Percentiles rank a stretch among this genome's conserved stretches.
Conservation (phyloP, 306 rosid genomes). For the Corylus avellana region DNA sequence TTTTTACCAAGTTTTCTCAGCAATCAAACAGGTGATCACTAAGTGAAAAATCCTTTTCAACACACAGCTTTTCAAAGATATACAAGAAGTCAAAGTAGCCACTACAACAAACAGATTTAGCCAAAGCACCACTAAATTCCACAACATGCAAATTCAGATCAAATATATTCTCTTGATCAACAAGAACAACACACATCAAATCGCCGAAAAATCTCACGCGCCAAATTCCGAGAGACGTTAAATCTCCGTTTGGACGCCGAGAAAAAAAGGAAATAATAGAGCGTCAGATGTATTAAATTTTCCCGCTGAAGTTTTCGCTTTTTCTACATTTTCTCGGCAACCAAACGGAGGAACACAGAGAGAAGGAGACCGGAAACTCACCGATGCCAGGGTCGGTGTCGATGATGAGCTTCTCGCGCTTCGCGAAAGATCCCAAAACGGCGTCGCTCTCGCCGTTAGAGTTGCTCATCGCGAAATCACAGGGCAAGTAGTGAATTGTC, state of each 20-base stretch:
- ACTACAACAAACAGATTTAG: neutral
- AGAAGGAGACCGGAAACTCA: slow-evolving; percentile 20
- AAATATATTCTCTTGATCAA: neutral
- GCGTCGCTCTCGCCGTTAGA: slow-evolving; percentile 21
- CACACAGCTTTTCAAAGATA: too few relatives aligned
- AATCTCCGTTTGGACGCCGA: slow-evolving; percentile 16
- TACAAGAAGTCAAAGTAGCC: too few relatives aligned
- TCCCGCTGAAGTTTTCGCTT: neutral
- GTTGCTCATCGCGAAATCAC: slow-evolving; percentile 21
- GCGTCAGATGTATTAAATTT: neutral
- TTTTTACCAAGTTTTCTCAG: neutral
- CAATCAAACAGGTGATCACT: neutral
- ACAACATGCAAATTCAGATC: neutral
- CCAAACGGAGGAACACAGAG: neutral
- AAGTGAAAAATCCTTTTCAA: neutral
- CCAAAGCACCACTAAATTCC: neutral
- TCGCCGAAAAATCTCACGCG: too few relatives aligned
- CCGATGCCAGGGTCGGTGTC: slow-evolving; percentile 99
- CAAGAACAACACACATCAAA: too few relatives aligned
- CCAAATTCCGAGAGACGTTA: neutral
- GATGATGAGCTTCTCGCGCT: slow-evolving; percentile 71
- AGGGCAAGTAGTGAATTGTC: too few relatives aligned
- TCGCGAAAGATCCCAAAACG: slow-evolving; percentile 8
- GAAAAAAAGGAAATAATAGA: neutral
- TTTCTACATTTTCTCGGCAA: slow-evolving; percentile 6